Conservation (phyloP, 208 protist species). For the Trypanosoma theileri region DNA sequence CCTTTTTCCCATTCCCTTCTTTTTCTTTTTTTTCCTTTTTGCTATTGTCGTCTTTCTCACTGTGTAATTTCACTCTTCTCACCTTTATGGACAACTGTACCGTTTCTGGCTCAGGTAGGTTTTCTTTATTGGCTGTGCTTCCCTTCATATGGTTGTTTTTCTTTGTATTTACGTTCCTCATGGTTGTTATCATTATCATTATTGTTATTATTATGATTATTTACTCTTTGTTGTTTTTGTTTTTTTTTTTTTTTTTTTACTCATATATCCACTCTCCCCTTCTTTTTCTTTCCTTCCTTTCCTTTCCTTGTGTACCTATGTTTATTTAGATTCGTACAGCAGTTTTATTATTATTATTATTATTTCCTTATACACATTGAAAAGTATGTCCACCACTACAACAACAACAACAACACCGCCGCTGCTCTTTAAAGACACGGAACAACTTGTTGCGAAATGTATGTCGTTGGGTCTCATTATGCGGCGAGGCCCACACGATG, state of each 20-base stretch:
- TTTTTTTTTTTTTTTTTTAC: background rate
- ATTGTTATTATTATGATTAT: slow-evolving; percentile 2
- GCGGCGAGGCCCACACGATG: slow-evolving; percentile 34
- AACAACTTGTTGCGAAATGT: slow-evolving; percentile 69
- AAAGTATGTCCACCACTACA: no score
- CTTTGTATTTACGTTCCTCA: background rate
- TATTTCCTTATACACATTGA: no score
- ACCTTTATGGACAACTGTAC: no score
- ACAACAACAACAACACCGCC: no score
- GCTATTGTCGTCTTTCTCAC: background rate
- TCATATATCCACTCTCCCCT: background rate
- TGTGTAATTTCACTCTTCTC: no score
- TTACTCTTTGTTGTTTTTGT: background rate
- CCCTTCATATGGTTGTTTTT: no score
- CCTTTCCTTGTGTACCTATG: no score
- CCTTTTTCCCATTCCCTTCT: background rate
- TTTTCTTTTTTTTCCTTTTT: background rate
- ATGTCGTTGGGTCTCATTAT: slow-evolving; percentile 77
- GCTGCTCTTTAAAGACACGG: background rate
- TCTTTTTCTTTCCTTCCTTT: slow-evolving; percentile 1
- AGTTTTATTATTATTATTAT: no score
- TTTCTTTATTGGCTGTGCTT: no score
- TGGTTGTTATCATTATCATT: background rate
- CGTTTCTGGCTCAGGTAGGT: no score
- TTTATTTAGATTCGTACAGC: no score